Evolutionary conservation across 164 flowering plant genomes (phyloP), one percentile per base, ranked within the genome.

Genomic region (Berberis vulgaris): DNA sequence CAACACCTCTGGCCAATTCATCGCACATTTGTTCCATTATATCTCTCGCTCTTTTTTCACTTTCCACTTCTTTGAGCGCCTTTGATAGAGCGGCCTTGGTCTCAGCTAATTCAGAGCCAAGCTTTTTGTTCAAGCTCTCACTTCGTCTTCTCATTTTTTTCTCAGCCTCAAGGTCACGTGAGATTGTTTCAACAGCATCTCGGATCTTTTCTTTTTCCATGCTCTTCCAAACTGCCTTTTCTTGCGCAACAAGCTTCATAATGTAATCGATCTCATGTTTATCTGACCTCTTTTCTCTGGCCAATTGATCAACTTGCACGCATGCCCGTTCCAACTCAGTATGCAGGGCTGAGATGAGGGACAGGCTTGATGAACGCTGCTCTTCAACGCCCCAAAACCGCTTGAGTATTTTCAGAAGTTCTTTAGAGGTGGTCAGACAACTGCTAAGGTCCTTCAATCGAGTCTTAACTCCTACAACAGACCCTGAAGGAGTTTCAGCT

Each of bases 291-390:
- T 83, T 86, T 43, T 86, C 98, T 46, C 81, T 88, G 75, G 88
- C 80, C 62, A 88, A 70, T 60, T 78, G 86, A 72, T 91, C 88
- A 58, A 91, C 80, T 69, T 77, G 91, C 67, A 83, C 50, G 41
- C 87, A 88, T 43, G 91, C 96, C 62, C 90, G 72, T 74, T 94
- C 97, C 43, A 94, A 85, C 86, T 94, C 99, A n/a, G 82, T 68
- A 62, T 84, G 88, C 46, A 94, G 76, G 49, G 99, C 96, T 7
- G 93, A 89, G 66, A 91, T 72, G 4, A 94, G 82, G 43, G 97
- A 82, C 83, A 77, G 73, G 77, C 88, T 83, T 2, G 99, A 83
- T 12, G 92, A 83, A 56, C 86, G 83, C 60, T 79, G 89, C 59
- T 81, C 86, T 59, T 84, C 86, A 4, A 76, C 74, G 65, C 88